These are phyloP conservation scores for Rhodotorula graminis DNA, from an alignment of 768 basidiomycete genomes.

Conservation along the genomic window DNA sequence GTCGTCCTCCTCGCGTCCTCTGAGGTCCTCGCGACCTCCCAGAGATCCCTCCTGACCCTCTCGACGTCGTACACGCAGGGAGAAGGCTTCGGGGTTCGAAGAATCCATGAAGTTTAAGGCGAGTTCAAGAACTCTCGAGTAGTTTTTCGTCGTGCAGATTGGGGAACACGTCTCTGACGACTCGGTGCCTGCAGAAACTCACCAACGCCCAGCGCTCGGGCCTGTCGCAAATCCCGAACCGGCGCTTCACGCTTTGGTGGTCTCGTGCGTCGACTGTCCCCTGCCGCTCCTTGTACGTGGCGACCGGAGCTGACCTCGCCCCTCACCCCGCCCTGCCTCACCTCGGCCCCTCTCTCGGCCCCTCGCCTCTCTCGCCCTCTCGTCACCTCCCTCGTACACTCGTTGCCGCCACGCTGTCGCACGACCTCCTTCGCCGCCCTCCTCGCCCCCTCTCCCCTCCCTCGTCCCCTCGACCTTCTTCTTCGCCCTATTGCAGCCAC, in stretches of 20 bases:
- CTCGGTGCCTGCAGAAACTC: slow-evolving; percentile 57
- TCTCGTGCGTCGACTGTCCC: background rate
- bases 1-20: background rate
- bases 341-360: too few species aligned
- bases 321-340: background rate
- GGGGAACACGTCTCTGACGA: slow-evolving; percentile 25
- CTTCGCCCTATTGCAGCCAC: slow-evolving; percentile 52
- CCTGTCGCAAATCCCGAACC: slow-evolving; percentile 95
- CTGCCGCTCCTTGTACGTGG: background rate
- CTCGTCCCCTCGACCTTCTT: too few species aligned
- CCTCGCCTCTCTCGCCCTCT: too few species aligned
- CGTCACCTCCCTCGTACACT: too few species aligned
- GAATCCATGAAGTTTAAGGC: slow-evolving; percentile 52
- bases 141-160: too few species aligned
- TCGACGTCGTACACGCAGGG: background rate
- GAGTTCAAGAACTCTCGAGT: too few species aligned
- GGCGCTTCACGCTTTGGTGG: slow-evolving; percentile 89
- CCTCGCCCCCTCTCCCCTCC: too few species aligned
- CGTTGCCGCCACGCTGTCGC: too few species aligned
- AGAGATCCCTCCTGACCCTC: background rate
- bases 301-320: too few species aligned
- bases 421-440: too few species aligned
- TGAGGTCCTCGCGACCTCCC: background rate
- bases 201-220: slow-evolving; percentile 98
- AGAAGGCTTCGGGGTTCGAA: background rate